Conservation (phyloP, 495 filamentous ascomycete species). For the Friedmanniomyces endolithicus region DNA sequence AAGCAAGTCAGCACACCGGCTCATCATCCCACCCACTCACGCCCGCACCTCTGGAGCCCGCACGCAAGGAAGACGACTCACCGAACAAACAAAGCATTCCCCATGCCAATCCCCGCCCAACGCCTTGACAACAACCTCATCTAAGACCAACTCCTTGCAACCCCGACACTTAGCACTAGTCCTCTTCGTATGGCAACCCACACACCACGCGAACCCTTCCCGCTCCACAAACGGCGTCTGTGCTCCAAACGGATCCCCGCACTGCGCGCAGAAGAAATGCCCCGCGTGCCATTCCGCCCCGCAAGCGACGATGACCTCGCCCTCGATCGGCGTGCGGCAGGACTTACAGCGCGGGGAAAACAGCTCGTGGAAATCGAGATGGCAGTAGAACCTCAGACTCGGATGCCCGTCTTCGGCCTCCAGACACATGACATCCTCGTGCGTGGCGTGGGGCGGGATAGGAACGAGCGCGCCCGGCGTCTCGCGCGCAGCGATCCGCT, state of each 20-base stretch:
- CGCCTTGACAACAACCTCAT: constrained; percentile 73
- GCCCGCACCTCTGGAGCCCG: too few relatives aligned
- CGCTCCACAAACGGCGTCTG: constrained; percentile 88
- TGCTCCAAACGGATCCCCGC: constrained; percentile 83
- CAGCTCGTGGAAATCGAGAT: constrained; percentile 92
- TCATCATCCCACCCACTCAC: neutral
- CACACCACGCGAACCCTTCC: constrained; percentile 98
- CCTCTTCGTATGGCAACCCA: constrained; percentile 80
- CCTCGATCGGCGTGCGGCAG: constrained; percentile 97
- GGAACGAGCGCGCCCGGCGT: constrained; percentile 48
- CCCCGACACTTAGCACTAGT: constrained; percentile 77
- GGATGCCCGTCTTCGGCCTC: constrained; percentile 55
- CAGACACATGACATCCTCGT: constrained; percentile 20
- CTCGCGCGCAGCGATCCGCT: constrained; percentile 46
- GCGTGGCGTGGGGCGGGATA: constrained; percentile 34
- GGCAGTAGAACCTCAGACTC: constrained; percentile 79
- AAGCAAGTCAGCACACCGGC: neutral
- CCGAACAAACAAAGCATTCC: constrained; percentile 72
- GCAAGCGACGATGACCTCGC: constrained; percentile 84
- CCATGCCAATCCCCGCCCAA: constrained; percentile 91
- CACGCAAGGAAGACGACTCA: constrained; percentile 21
- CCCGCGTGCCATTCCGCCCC: constrained; percentile 93
- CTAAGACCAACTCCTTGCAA: constrained; percentile 73
- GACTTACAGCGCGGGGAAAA: constrained; percentile 89
- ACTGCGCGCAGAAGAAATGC: constrained; percentile 99